phyloP scores from a whole-genome alignment of 352 stramenopile species.

The Phytophthora uliginosa region DNA sequence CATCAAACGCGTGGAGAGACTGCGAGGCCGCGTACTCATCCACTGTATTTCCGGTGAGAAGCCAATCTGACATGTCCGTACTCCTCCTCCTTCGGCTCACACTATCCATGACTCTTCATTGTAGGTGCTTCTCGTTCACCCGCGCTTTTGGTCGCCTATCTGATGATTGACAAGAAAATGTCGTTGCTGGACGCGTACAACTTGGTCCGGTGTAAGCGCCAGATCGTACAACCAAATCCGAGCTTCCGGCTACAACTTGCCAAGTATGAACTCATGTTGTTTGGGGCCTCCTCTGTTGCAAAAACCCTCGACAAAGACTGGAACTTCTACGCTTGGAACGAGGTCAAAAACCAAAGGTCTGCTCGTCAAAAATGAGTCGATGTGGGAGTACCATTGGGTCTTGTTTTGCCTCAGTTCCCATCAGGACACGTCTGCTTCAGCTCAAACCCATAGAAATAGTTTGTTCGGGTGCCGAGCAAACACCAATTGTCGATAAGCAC shows the following conservation, averaged over 20 bases:
- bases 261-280: slow-evolving; percentile 73
- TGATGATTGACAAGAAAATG: slow-evolving; percentile 81
- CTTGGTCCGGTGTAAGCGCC: slow-evolving; percentile 55
- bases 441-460: slow-evolving; percentile 53
- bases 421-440: slow-evolving; percentile 3
- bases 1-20: slow-evolving; percentile 56
- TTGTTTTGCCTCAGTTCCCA: neutral
- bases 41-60: slow-evolving; percentile 61
- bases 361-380: slow-evolving; percentile 2
- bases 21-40: slow-evolving; percentile 61
- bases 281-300: slow-evolving; percentile 63
- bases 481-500: slow-evolving; percentile 55
- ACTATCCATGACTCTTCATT: neutral
- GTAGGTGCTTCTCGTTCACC: slow-evolving; percentile 64
- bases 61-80: too few species aligned
- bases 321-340: slow-evolving; percentile 82
- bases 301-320: slow-evolving; percentile 68
- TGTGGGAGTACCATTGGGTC: neutral
- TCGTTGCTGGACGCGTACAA: slow-evolving; percentile 68
- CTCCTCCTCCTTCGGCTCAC: neutral
- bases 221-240: slow-evolving; percentile 63
- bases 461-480: slow-evolving; percentile 61
- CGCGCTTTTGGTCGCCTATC: slow-evolving; percentile 65
- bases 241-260: slow-evolving; percentile 76
- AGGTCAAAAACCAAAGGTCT: slow-evolving; percentile 52